These are phyloP conservation scores for Penicillium janthinellum DNA, from an alignment of 2,329 filamentous ascomycete genomes.

Conservation along the genomic window DNA sequence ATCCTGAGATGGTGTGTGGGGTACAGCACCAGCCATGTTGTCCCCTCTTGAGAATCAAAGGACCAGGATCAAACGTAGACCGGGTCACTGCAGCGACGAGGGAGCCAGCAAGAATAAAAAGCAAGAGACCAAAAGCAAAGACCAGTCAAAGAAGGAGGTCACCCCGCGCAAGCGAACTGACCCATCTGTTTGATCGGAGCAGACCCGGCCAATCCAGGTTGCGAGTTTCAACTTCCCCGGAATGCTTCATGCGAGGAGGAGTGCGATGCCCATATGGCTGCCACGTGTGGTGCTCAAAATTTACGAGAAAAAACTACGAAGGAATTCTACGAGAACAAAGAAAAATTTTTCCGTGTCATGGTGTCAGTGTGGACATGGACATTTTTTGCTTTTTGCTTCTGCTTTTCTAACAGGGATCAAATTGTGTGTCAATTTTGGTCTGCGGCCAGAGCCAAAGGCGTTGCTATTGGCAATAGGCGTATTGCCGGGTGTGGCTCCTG, in stretches of 20 bases:
- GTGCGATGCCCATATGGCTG: slow-evolving; percentile 25
- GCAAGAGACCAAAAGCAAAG: neutral
- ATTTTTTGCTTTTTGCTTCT: neutral
- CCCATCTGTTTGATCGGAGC: slow-evolving; percentile 5
- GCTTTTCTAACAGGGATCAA: neutral
- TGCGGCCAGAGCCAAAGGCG: neutral
- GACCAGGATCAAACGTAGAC: neutral
- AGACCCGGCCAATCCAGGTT: slow-evolving; percentile 8
- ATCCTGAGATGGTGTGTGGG: slow-evolving; percentile 5
- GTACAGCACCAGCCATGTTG: slow-evolving; percentile 14
- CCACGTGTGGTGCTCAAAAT: slow-evolving; percentile 22
- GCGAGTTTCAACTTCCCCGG: slow-evolving; percentile 3
- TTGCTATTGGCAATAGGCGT: slow-evolving; percentile 18
- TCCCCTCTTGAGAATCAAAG: neutral
- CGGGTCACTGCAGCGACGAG: neutral
- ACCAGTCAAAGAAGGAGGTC: slow-evolving; percentile 7
- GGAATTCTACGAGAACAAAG: slow-evolving; percentile 3
- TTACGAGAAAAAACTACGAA: slow-evolving; percentile 2
- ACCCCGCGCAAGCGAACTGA: slow-evolving; percentile 10
- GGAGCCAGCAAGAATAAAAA: neutral
- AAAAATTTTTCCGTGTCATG: neutral
- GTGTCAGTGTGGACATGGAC: neutral
- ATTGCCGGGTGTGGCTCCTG: neutral
- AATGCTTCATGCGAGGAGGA: slow-evolving; percentile 28
- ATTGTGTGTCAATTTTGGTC: neutral